Conservation (phyloP, 2,329 filamentous ascomycete species). For the Penicillium palitans region DNA sequence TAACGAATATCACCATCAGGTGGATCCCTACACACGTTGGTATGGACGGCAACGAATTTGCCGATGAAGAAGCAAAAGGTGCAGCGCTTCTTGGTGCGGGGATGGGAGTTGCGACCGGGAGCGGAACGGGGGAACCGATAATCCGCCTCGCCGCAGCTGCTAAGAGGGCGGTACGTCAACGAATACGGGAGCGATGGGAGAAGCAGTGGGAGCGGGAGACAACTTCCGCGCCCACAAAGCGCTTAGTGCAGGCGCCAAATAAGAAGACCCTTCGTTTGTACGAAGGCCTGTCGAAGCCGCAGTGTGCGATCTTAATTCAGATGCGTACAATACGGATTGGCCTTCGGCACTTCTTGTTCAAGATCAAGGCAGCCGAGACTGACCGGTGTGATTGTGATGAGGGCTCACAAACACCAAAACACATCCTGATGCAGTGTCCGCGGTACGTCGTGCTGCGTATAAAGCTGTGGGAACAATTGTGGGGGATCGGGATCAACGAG, state of each 20-base stretch:
- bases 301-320: constrained; percentile 8
- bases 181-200: neutral
- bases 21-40: neutral
- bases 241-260: neutral
- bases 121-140: neutral
- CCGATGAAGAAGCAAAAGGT: neutral
- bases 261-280: constrained; percentile 6
- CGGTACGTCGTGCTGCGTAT: neutral
- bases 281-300: neutral
- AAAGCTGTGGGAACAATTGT: neutral
- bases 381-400: constrained; percentile 1
- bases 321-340: constrained; percentile 11
- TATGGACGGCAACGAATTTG: neutral
- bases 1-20: neutral
- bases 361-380: constrained; percentile 8
- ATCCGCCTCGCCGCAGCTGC: neutral
- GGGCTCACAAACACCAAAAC: constrained; percentile 8
- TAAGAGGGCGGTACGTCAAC: neutral
- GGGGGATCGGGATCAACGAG: fast-evolving
- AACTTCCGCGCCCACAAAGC: neutral
- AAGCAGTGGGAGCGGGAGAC: neutral
- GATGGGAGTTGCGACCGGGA: neutral
- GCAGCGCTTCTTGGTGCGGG: neutral
- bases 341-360: constrained; percentile 9
- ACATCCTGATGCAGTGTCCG: neutral